These are phyloP conservation scores for Pythium vanterpoolii DNA, from an alignment of 352 stramenopile species.

Conservation along the genomic window DNA sequence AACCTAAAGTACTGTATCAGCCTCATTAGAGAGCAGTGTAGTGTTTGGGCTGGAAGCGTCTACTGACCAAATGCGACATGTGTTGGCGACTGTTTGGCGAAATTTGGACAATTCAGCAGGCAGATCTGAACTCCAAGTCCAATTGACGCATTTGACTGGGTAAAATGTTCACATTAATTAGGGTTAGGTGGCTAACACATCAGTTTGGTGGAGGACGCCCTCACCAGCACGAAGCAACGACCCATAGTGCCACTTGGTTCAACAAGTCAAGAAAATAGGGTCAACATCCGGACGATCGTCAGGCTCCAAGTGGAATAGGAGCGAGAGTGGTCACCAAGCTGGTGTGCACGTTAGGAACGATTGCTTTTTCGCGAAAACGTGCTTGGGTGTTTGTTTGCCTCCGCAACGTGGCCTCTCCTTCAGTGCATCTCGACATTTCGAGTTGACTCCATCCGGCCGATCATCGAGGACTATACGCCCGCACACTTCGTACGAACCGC, in stretches of 20 bases:
- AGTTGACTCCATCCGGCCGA: no score
- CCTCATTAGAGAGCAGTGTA: neutral
- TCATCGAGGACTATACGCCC: no score
- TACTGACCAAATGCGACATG: no score
- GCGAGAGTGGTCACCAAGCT: neutral
- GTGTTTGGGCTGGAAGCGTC: neutral
- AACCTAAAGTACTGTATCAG: neutral
- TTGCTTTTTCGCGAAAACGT: no score
- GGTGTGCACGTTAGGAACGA: neutral
- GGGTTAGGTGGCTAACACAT: neutral
- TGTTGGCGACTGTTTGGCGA: neutral
- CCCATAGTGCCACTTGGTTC: slow-evolving; percentile 7
- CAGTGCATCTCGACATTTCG: no score
- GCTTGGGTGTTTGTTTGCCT: no score
- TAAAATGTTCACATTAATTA: neutral
- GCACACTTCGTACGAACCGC: no score
- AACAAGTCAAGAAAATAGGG: slow-evolving; percentile 4
- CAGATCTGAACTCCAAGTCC: slow-evolving; percentile 11
- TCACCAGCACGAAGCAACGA: neutral
- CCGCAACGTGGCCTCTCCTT: no score
- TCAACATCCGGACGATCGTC: slow-evolving; percentile 9
- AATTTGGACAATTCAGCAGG: slow-evolving; percentile 1
- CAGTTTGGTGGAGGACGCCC: neutral
- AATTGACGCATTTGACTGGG: neutral
- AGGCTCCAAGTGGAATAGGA: slow-evolving; percentile 1